Base-by-base conservation (phyloP, 805 yeast species). In the Cyberlindnera xylosilytica region DNA sequence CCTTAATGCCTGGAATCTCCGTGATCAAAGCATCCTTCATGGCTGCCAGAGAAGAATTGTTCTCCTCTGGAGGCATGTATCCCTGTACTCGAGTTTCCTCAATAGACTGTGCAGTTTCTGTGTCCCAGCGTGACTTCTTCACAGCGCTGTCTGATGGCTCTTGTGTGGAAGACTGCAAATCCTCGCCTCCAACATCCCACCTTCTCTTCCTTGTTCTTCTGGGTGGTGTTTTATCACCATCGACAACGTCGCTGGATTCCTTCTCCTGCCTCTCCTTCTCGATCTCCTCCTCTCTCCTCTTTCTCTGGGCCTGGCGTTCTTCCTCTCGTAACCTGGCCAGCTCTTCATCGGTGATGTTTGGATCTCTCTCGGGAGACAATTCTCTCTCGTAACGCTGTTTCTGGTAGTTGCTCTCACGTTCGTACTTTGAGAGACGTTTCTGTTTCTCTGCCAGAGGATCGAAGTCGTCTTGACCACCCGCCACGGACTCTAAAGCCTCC, bases 1-100 rank as follows among this genome's bases (percentile, higher is more conserved):
- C 89, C 29, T 72, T 71, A 0, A 81, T 72, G 0, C 82, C 88
- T 0, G 89, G 84, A 1, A 82, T 69, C 18, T 79, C 81, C 3
- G 76, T 64, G 1, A 80, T 70, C 20, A 76, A 46, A 12, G 69
- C 53, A 46, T 69, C 57, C 44, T 65, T 56, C 36, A 64, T 54
- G 36, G 61, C 55, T 15, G 60, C 49, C 23, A 56, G 24, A 12
- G 61, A 32, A 35, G 57, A 47, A 12, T 51, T 59, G 16, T 68
- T 67, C 15, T 62, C 73, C 18, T 78, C 80, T 0, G 87, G 87
- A 24, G 81, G 72, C 49, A 67, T 61, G 48, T 75, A 83, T 0
- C 73, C 66, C 16, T 56, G 62, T 10, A 23, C 16, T 26, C 12
- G 15, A 6, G 11, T 26, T 22, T 13, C 29, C 19, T 29, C 19